A percentile compares a stretch with the other conserved stretches of the same genome.
Conservation (phyloP, 805 yeast species). For the Saturnispora bothae region DNA sequence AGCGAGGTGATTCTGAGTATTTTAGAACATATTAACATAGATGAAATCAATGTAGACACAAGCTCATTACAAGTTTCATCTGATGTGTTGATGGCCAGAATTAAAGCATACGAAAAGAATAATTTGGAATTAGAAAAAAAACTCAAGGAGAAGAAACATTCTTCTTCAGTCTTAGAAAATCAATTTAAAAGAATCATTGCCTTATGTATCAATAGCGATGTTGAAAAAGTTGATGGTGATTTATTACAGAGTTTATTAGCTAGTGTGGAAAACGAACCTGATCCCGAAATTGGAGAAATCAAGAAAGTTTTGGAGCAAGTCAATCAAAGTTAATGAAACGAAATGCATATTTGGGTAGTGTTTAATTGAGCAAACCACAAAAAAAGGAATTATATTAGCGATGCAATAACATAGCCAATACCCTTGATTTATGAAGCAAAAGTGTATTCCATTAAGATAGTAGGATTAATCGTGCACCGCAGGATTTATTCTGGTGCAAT, state of each 20-base stretch:
- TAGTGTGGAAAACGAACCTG: slow-evolving; percentile 84
- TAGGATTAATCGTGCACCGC: no score
- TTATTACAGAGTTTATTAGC: slow-evolving; percentile 75
- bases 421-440: no score
- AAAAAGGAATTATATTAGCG: no score
- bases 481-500: no score
- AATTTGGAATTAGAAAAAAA: slow-evolving; percentile 45
- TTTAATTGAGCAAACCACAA: no score
- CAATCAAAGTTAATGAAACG: no score
- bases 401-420: no score
- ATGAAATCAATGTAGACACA: slow-evolving; percentile 6
- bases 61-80: slow-evolving; percentile 33
- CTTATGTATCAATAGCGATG: slow-evolving; percentile 80
- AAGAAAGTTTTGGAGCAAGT: slow-evolving; percentile 27
- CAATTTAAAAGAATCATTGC: slow-evolving; percentile 86
- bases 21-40: slow-evolving; percentile 12
- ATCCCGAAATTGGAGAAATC: slow-evolving; percentile 29
- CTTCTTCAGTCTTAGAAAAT: slow-evolving; percentile 48
- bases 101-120: slow-evolving; percentile 69
- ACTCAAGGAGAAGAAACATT: slow-evolving; percentile 40
- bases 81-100: slow-evolving; percentile 58
- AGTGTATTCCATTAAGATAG: no score
- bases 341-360: no score
- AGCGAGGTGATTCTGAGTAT: slow-evolving; percentile 4
- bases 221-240: slow-evolving; percentile 47